These are phyloP conservation scores for Cymbopogon flexuosus DNA, from an alignment of 202 grass and related monocot species.

Conservation along the genomic window DNA sequence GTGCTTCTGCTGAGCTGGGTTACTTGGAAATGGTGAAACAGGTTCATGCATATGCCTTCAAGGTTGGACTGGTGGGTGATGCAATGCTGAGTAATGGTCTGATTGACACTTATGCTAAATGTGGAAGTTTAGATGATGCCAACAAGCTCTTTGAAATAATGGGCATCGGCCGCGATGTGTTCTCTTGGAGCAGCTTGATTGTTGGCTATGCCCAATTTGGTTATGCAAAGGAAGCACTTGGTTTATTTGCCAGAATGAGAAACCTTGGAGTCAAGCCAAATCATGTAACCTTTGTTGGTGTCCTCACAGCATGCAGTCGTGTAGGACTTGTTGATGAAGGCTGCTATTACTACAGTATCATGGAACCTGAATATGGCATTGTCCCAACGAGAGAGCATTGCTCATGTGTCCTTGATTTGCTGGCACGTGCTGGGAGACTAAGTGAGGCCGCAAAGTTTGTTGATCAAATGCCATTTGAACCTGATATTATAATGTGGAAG, in stretches of 20 bases:
- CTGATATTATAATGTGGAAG: conserved; percentile 71
- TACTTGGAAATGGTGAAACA: conserved; percentile 66
- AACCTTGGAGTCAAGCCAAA: conserved; percentile 46
- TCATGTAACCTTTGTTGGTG: conserved; percentile 70
- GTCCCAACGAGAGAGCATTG: conserved; percentile 58
- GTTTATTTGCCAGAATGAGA: conserved; percentile 53
- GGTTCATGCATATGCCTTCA: conserved; percentile 60
- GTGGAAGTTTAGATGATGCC: conserved; percentile 64
- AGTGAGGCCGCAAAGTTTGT: conserved; percentile 56
- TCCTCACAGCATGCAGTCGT: conserved; percentile 61
- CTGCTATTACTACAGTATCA: conserved; percentile 64
- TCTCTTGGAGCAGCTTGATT: conserved; percentile 79
- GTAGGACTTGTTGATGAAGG: conserved; percentile 60
- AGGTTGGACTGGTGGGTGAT: conserved; percentile 51
- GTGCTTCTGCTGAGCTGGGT: conserved; percentile 63
- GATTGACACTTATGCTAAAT: conserved; percentile 71
- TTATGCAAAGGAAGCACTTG: conserved; percentile 60
- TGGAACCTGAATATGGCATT: conserved; percentile 59
- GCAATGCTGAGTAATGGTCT: conserved; percentile 49
- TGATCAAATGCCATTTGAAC: conserved; percentile 62
- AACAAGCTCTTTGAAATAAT: conserved; percentile 55
- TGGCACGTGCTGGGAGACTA: conserved; percentile 62
- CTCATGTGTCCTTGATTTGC: conserved; percentile 65
- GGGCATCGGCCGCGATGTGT: conserved; percentile 39
- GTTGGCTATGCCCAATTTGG: conserved; percentile 70